These are phyloP conservation scores for Pseudohalonectria lignicola DNA, from an alignment of 2,329 filamentous ascomycete species.

Conservation along the genomic window DNA sequence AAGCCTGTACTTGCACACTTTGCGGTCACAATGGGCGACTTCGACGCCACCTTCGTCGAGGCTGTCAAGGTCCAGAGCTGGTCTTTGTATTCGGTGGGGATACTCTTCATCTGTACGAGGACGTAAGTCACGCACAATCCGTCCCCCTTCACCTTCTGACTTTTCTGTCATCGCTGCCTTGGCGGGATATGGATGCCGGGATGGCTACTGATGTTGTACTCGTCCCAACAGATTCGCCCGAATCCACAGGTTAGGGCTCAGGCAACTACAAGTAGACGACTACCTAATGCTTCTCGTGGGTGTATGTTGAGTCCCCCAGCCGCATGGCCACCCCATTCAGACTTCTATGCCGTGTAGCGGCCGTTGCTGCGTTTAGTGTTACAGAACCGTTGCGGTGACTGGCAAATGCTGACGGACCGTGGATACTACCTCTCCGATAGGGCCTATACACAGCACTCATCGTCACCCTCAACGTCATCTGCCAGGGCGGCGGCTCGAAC, in stretches of 20 bases:
- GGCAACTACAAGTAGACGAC: constrained; percentile 6
- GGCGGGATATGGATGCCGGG: too few relatives aligned
- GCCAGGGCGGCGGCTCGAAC: constrained; percentile 28
- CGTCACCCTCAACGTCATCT: constrained; percentile 27
- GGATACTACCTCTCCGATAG: too few relatives aligned
- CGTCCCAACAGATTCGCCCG: background rate
- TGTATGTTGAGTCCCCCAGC: too few relatives aligned
- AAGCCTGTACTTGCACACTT: too few relatives aligned
- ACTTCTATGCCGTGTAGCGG: background rate
- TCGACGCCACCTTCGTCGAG: constrained; percentile 2
- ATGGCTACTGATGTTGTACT: too few relatives aligned
- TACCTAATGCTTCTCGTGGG: constrained; percentile 6
- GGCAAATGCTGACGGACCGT: too few relatives aligned
- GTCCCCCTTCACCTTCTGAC: too few relatives aligned
- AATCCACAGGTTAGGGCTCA: constrained; percentile 1
- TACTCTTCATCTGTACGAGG: constrained; percentile 4
- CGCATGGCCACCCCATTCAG: too few relatives aligned
- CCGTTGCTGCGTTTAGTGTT: too few relatives aligned
- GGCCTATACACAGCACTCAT: constrained; percentile 25
- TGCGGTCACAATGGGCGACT: constrained; percentile 4
- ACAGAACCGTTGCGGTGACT: too few relatives aligned
- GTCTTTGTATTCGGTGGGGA: constrained; percentile 4
- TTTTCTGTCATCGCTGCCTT: too few relatives aligned
- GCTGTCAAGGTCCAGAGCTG: constrained; percentile 5
- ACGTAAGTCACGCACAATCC: constrained; percentile 5